Evolutionary conservation across 345 rosid genomes (phyloP), one percentile per base, ranked within the genome.

Genomic region (Citrus australasica): DNA sequence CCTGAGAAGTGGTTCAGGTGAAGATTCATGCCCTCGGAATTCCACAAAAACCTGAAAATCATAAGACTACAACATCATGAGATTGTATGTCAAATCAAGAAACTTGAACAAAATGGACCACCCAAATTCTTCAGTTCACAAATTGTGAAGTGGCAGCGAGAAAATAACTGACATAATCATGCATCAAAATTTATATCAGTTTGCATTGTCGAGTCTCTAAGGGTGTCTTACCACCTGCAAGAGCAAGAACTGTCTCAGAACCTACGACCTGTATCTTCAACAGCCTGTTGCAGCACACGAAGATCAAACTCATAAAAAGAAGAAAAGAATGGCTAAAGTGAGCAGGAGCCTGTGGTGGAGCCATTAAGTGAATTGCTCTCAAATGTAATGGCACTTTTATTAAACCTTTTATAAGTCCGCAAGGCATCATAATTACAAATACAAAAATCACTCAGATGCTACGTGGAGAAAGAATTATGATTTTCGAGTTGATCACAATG

Each of bases 151-250:
- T n/a, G 17, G 3, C 28, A 13, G 27, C 5, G n/a, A 55, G 10
- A 68, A 51, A 67, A 7, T 3, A 64, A 3, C 33, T 9, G 56
- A 2, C 55, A 24, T 13, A 22, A 76, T 42, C 51, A 13, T 46
- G 46, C 61, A 75, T 17, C 17, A 21, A 63, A 24, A 35, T n/a
- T 53, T 53, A 10, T 2, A 67, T 28, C 28, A 59, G 74, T 35
- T 78, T 70, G 48, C 17, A 69, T 59, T 53, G 6, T 32, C 81
- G 83, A 76, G 93, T 94, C 92, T 92, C 85, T 14, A 89, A 78
- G 67, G 98, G 97, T 1, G 95, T 88, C 80, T 89, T 94, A 67
- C 97, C 98, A 73, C 97, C 98, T 72, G 98, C 98, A 75, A 93
- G 95, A 58, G 95, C 97, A 70, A 94, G 97, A 78, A 94, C 77